phyloP scores from a whole-genome alignment of 176 grass and related monocot species.

The Musa itinerans region DNA sequence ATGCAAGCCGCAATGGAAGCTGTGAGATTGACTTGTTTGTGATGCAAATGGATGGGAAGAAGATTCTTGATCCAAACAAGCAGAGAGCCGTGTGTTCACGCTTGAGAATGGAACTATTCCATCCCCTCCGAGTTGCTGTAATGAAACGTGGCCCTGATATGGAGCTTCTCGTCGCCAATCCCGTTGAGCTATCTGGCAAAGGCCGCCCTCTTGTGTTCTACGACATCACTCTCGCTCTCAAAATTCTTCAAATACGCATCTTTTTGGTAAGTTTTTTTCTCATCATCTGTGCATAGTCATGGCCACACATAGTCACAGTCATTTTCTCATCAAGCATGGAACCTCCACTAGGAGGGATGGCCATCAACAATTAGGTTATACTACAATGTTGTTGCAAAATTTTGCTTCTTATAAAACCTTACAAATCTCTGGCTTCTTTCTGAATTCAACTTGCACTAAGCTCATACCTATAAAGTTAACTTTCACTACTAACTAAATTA shows the following conservation, averaged over 20 bases:
- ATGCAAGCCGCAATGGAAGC: conserved; percentile 40
- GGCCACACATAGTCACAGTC: too few relatives aligned
- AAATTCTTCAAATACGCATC: conserved; percentile 50
- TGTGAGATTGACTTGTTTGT: conserved; percentile 75
- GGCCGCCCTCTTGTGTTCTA: conserved; percentile 70
- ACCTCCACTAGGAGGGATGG: not conserved
- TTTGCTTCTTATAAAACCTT: not conserved
- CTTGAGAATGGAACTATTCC: conserved; percentile 43
- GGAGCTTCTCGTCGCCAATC: conserved; percentile 70
- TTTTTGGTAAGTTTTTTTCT: conserved; percentile 50
- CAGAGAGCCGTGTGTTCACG: conserved; percentile 34
- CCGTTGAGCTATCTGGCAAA: conserved; percentile 59
- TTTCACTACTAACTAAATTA: not conserved
- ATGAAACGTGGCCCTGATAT: conserved; percentile 61
- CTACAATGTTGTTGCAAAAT: not conserved
- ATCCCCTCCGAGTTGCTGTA: conserved; percentile 40
- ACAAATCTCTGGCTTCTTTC: not conserved
- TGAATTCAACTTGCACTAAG: too few relatives aligned
- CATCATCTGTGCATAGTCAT: too few relatives aligned
- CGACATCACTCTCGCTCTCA: conserved; percentile 78
- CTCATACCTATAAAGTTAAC: too few relatives aligned
- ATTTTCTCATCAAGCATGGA: too few relatives aligned
- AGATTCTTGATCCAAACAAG: conserved; percentile 55
- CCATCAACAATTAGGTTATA: not conserved
- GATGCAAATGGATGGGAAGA: conserved; percentile 60